Evolutionary conservation across 352 stramenopile genomes (phyloP).

Genomic region (Pythium myriotylum): DNA sequence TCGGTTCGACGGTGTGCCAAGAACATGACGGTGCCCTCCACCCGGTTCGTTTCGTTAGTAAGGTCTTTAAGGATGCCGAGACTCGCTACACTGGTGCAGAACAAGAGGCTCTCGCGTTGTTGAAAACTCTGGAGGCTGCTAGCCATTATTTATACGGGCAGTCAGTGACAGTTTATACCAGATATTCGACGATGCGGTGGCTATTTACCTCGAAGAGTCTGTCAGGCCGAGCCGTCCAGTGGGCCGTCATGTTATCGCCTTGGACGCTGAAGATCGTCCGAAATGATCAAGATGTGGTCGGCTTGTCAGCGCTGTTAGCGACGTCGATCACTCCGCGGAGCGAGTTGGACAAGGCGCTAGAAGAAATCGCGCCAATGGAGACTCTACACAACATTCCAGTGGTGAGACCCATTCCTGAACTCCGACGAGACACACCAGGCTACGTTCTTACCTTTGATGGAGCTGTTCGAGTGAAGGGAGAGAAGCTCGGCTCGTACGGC

Average conservation of each 20-base stretch:
- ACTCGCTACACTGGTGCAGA: slow-evolving; percentile 10
- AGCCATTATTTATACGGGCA: slow-evolving; percentile 14
- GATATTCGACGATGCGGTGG: slow-evolving; percentile 26
- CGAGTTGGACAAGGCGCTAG: slow-evolving; percentile 5
- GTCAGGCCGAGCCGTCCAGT: slow-evolving; percentile 5
- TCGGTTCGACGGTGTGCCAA: slow-evolving; percentile 20
- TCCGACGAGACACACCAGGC: no score
- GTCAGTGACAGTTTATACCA: slow-evolving; percentile 11
- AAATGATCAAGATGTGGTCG: not conserved
- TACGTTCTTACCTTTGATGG: no score
- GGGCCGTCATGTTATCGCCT: no score
- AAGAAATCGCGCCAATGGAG: slow-evolving; percentile 16
- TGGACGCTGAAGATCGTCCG: slow-evolving; percentile 20
- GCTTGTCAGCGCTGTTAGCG: slow-evolving; percentile 9
- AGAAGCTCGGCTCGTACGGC: no score
- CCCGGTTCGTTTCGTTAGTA: slow-evolving; percentile 22
- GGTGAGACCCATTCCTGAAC: slow-evolving; percentile 12
- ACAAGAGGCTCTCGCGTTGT: no score
- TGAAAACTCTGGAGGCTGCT: slow-evolving; percentile 7
- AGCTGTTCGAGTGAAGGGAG: no score
- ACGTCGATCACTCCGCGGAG: slow-evolving; percentile 4
- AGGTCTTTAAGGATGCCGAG: slow-evolving; percentile 24
- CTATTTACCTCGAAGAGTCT: slow-evolving; percentile 20
- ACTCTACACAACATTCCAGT: slow-evolving; percentile 5
- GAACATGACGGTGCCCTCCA: slow-evolving; percentile 14